Percentiles rank a stretch among this genome's conserved stretches.
These are phyloP conservation scores for Leccinum solheimii DNA, from an alignment of 1,284 basidiomycete species.

Conservation along the genomic window DNA sequence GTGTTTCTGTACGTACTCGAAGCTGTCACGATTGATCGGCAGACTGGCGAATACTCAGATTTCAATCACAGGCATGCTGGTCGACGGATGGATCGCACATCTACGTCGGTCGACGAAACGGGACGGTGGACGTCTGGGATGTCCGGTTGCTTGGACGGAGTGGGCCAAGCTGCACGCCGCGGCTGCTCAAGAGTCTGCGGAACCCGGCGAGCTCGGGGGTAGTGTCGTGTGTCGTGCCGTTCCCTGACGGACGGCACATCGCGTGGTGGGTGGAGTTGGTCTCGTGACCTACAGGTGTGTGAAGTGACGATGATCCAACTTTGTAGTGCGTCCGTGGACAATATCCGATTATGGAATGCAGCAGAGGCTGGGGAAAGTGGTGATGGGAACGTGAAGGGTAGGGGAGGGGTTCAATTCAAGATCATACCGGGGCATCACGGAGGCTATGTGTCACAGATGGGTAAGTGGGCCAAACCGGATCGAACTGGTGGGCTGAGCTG, in stretches of 20 bases:
- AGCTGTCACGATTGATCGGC: slow-evolving; percentile 2
- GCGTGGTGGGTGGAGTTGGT: slow-evolving; percentile 63
- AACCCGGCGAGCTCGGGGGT: slow-evolving; percentile 91
- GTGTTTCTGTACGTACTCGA: slow-evolving; percentile 69
- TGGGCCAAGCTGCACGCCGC: slow-evolving; percentile 61
- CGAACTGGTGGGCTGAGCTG: slow-evolving; percentile 15
- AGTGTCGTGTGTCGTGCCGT: slow-evolving; percentile 86
- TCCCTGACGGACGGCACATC: slow-evolving; percentile 89
- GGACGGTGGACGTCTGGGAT: slow-evolving; percentile 94
- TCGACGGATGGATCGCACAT: slow-evolving; percentile 86
- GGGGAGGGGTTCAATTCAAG: slow-evolving; percentile 81
- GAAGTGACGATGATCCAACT: slow-evolving; percentile 22
- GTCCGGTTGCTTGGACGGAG: slow-evolving; percentile 71
- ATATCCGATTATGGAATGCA: slow-evolving; percentile 93
- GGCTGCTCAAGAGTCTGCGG: slow-evolving; percentile 76
- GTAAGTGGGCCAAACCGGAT: slow-evolving; percentile 48
- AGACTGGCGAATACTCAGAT: neutral
- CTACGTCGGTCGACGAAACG: slow-evolving; percentile 90
- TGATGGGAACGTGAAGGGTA: slow-evolving; percentile 57
- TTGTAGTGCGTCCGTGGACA: slow-evolving; percentile 86
- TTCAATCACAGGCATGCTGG: slow-evolving; percentile 80
- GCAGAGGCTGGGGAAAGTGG: slow-evolving; percentile 65
- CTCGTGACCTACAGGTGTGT: slow-evolving; percentile 20
- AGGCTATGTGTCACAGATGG: slow-evolving; percentile 87
- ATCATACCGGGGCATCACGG: slow-evolving; percentile 97